A percentile compares a stretch with the other conserved stretches of the same genome.
Evolutionary conservation across 768 basidiomycete genomes (phyloP).

Genomic region (Sarcodon aspratus): DNA sequence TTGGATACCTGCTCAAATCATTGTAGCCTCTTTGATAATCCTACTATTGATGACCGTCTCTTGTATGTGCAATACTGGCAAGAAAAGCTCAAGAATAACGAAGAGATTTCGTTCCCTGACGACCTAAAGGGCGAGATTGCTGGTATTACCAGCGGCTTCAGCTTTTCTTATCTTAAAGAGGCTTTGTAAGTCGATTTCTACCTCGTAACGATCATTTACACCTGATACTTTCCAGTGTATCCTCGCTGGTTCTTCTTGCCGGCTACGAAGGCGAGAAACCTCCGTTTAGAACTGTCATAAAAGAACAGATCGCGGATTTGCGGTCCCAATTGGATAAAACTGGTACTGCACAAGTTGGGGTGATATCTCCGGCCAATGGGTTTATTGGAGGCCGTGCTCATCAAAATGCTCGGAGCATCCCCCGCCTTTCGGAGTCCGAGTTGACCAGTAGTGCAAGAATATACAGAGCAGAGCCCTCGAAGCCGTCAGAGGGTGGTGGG

Average conservation of each 20-base stretch:
- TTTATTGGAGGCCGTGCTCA: no score
- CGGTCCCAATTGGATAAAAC: slow-evolving; percentile 52
- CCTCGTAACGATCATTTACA: neutral
- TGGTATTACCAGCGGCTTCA: slow-evolving; percentile 51
- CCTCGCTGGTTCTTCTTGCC: slow-evolving; percentile 57
- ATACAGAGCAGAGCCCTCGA: no score
- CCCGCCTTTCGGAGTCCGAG: no score
- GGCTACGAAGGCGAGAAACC: slow-evolving; percentile 35
- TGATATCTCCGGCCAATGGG: no score
- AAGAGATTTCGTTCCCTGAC: slow-evolving; percentile 57
- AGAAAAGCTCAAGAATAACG: slow-evolving; percentile 53
- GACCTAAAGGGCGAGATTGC: slow-evolving; percentile 49
- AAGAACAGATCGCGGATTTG: slow-evolving; percentile 48
- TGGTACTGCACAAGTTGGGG: neutral
- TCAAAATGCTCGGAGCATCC: no score
- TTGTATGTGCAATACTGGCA: slow-evolving; percentile 77
- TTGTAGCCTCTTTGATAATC: slow-evolving; percentile 62
- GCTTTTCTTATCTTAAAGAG: slow-evolving; percentile 85
- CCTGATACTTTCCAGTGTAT: slow-evolving; percentile 35
- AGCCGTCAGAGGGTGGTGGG: no score
- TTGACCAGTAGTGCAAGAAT: no score
- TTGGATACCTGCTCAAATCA: neutral
- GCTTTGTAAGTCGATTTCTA: slow-evolving; percentile 51
- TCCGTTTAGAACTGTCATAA: slow-evolving; percentile 39
- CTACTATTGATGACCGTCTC: slow-evolving; percentile 47